A percentile compares a stretch with the other conserved stretches of the same genome.
These are phyloP conservation scores for Nakazawaea pomicola DNA, from an alignment of 805 yeast genomes.

Conservation along the genomic window DNA sequence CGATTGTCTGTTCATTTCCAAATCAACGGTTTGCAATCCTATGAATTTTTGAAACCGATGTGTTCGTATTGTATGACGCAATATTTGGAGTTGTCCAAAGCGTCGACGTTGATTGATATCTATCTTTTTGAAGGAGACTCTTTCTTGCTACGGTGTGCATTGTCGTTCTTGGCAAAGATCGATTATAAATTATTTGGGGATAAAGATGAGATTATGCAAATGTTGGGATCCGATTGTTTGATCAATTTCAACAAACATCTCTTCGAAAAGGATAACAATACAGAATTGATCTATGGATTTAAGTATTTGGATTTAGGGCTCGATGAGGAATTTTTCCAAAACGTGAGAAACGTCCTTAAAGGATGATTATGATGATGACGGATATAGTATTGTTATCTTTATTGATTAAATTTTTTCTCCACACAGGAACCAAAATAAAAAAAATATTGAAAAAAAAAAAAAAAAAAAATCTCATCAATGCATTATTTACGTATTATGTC, in stretches of 20 bases:
- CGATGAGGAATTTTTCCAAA: conserved; percentile 44
- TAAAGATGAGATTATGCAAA: conserved; percentile 37
- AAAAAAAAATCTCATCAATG: no score
- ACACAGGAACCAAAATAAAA: no score
- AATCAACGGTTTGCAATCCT: conserved; percentile 33
- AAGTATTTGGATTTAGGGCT: conserved; percentile 45
- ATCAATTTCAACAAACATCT: conserved; percentile 19
- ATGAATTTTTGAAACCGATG: conserved; percentile 38
- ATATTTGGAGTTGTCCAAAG: conserved; percentile 39
- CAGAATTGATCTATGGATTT: conserved; percentile 16
- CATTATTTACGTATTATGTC: no score
- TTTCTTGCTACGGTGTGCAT: conserved; percentile 43
- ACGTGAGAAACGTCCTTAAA: no score
- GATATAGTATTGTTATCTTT: no score
- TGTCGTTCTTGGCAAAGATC: conserved; percentile 46
- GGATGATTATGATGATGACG: no score
- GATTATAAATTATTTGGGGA: conserved; percentile 50
- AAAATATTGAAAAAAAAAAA: no score
- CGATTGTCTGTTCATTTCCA: conserved; percentile 46
- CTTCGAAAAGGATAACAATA: neutral
- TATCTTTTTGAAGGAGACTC: conserved; percentile 58
- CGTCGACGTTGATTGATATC: conserved; percentile 50
- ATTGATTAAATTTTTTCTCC: no score
- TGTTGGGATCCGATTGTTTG: conserved; percentile 32
- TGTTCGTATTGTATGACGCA: conserved; percentile 41